Percentiles rank a stretch among this genome's conserved stretches.
Evolutionary conservation across 805 yeast species (phyloP).

Genomic region (Saccharomycopsis fodiens): DNA sequence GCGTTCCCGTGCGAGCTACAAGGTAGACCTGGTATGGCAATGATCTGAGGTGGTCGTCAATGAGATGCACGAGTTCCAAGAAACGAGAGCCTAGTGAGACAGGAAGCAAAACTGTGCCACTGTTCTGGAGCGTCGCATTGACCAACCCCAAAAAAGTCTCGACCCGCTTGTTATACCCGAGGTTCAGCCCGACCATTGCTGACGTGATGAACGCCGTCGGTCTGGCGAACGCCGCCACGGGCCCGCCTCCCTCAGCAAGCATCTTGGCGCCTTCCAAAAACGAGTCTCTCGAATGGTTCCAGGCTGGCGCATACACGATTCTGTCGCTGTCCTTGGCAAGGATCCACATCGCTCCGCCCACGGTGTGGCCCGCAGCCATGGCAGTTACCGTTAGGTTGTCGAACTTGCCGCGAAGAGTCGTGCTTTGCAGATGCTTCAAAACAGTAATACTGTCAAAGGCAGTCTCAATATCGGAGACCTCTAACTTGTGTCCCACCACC

Average conservation of each 20-base stretch:
- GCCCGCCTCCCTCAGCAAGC: constrained; percentile 48
- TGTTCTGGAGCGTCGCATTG: constrained; percentile 52
- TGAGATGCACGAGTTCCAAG: constrained; percentile 64
- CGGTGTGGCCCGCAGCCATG: constrained; percentile 81
- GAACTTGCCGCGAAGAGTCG: constrained; percentile 49
- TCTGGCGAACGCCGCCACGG: constrained; percentile 53
- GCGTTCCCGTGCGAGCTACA: constrained; percentile 71
- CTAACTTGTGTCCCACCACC: constrained; percentile 44
- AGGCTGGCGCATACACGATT: constrained; percentile 80
- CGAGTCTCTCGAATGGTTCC: constrained; percentile 91
- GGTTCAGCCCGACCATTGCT: constrained; percentile 53
- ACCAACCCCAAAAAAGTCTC: constrained; percentile 57
- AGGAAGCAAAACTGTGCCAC: constrained; percentile 75
- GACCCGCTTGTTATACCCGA: constrained; percentile 55
- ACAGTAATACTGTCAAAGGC: constrained; percentile 65
- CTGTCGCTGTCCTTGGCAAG: constrained; percentile 67
- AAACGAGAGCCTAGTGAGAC: constrained; percentile 75
- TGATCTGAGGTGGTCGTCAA: constrained; percentile 52
- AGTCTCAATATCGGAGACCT: constrained; percentile 67
- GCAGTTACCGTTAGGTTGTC: constrained; percentile 50
- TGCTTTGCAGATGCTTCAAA: constrained; percentile 74
- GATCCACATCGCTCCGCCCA: constrained; percentile 92
- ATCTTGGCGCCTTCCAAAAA: constrained; percentile 69
- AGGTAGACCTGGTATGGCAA: constrained; percentile 55
- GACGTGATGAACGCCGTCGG: constrained; percentile 82